Percentiles rank a stretch among this genome's conserved stretches.
Conservation (phyloP, 768 basidiomycete species). For the Mycena vulgaris region DNA sequence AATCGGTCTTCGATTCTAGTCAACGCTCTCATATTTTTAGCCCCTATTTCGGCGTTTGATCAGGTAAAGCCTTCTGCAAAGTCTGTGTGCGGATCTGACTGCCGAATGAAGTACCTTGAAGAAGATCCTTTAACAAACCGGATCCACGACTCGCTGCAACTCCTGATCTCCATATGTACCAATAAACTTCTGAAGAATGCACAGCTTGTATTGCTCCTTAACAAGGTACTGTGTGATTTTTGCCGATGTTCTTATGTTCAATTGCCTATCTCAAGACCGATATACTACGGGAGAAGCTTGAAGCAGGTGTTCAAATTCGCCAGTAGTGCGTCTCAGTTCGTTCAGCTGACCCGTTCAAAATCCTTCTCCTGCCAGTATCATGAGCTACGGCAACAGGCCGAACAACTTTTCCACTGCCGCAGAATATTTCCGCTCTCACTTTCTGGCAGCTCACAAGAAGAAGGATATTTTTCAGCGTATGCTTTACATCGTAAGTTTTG, state of each 20-base stretch:
- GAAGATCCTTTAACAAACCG: constrained; percentile 86
- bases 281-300: constrained; percentile 79
- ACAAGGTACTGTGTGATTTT: constrained; percentile 69
- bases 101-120: constrained; percentile 74
- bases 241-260: constrained; percentile 22
- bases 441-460: constrained; percentile 79
- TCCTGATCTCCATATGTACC: constrained; percentile 82
- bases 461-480: constrained; percentile 73
- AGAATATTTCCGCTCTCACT: constrained; percentile 89
- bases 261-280: constrained; percentile 66
- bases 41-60: constrained; percentile 90
- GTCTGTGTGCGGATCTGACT: constrained; percentile 27
- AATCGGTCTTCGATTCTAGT: constrained; percentile 56
- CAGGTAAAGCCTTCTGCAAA: constrained; percentile 62
- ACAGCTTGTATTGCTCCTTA: constrained; percentile 82
- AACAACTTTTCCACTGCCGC: constrained; percentile 81
- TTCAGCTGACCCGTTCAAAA: constrained; percentile 18
- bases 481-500: constrained; percentile 72
- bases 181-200: constrained; percentile 82
- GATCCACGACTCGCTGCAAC: constrained; percentile 86
- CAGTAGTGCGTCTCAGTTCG: constrained; percentile 74
- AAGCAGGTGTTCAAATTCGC: constrained; percentile 75
- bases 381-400: constrained; percentile 80
- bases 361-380: constrained; percentile 65
- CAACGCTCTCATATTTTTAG: constrained; percentile 89